phyloP scores from a whole-genome alignment of 305 asterid genomes.

The Lippia alba region DNA sequence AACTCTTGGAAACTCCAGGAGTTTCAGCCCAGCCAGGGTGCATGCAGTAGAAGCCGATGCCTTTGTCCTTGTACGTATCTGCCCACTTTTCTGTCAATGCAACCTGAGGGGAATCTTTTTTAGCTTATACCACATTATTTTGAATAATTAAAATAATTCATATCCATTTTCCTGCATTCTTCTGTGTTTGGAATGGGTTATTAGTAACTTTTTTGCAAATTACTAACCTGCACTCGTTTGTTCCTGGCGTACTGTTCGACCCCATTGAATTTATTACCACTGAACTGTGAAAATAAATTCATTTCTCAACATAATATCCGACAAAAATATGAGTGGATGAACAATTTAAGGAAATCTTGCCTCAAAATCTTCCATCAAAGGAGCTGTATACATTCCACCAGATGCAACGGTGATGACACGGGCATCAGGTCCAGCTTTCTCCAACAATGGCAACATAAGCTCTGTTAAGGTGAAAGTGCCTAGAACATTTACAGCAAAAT shows the following conservation, averaged over 20 bases:
- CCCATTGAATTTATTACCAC: constrained; percentile 61
- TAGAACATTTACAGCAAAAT: constrained; percentile 79
- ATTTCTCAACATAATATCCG: neutral
- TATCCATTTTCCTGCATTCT: neutral
- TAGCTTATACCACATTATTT: neutral
- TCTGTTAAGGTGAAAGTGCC: constrained; percentile 85
- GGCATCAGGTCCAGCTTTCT: constrained; percentile 92
- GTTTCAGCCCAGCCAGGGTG: constrained; percentile 99
- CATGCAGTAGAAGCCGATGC: constrained; percentile 84
- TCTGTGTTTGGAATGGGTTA: neutral
- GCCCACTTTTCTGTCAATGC: constrained; percentile 93
- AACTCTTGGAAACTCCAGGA: constrained; percentile 86
- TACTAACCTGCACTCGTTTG: constrained; percentile 81
- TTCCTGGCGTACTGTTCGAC: constrained; percentile 86
- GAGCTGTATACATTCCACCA: constrained; percentile 90
- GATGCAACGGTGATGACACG: constrained; percentile 92
- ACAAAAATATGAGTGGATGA: constrained; percentile 15
- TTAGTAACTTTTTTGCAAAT: neutral
- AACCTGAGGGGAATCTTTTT: constrained; percentile 46
- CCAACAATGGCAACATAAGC: constrained; percentile 74
- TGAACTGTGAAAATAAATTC: constrained; percentile 56
- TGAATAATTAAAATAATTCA: neutral
- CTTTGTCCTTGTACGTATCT: constrained; percentile 63
- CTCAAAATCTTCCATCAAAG: constrained; percentile 76
- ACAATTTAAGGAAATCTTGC: constrained; percentile 33